Percentiles rank a stretch among this genome's conserved stretches.
These are phyloP conservation scores for Pseudogymnoascus destructans DNA, from an alignment of 2,329 filamentous ascomycete species.

Conservation along the genomic window DNA sequence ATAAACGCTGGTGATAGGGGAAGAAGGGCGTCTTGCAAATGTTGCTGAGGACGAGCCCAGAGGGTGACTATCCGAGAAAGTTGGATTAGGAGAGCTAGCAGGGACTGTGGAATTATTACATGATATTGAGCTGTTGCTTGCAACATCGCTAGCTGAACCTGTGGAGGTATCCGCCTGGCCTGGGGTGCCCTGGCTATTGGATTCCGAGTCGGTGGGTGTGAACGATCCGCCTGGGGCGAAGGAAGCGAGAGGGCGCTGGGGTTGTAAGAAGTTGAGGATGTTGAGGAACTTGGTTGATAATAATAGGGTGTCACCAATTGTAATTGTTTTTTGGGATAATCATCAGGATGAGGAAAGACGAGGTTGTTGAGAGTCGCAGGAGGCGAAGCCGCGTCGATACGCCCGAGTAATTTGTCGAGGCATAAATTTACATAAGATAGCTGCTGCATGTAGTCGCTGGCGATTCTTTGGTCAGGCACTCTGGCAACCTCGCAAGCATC, in stretches of 20 bases:
- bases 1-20: not conserved
- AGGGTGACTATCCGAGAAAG: not conserved
- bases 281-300: not conserved
- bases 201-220: not conserved
- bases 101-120: not conserved
- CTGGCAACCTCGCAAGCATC: not conserved
- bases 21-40: not conserved
- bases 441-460: not conserved
- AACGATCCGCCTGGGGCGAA: not conserved
- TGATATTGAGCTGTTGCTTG: not conserved
- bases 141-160: not conserved
- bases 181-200: not conserved
- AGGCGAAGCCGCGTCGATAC: not conserved
- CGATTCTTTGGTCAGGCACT: not conserved
- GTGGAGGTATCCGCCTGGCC: not conserved
- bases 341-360: constrained; percentile 1
- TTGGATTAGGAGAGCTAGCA: not conserved
- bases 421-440: not conserved
- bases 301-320: not conserved
- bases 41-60: not conserved
- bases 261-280: not conserved
- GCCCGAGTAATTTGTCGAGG: not conserved
- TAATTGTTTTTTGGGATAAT: constrained; percentile 1
- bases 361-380: not conserved
- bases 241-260: not conserved